These are phyloP conservation scores for Diaporthe vaccinii DNA, from an alignment of 2,329 filamentous ascomycete genomes.

Conservation along the genomic window DNA sequence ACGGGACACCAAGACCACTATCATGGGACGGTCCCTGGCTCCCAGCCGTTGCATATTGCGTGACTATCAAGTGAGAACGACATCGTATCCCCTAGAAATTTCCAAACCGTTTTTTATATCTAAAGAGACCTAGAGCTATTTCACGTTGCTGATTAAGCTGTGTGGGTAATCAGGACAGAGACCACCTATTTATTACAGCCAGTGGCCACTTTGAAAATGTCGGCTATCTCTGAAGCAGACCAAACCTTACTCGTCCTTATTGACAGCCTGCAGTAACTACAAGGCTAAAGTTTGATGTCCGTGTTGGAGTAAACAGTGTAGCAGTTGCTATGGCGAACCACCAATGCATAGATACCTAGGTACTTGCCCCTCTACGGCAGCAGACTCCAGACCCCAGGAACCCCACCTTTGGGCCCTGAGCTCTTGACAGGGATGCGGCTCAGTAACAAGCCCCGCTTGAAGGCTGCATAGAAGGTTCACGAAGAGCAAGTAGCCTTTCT, in stretches of 20 bases:
- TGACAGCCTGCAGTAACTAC: not conserved
- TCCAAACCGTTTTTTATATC: no score
- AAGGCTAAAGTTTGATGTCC: not conserved
- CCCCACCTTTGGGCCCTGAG: conserved; percentile 18
- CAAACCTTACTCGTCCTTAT: no score
- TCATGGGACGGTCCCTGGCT: not conserved
- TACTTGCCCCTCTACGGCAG: not conserved
- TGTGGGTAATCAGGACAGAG: not conserved
- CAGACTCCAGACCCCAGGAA: not conserved
- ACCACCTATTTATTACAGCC: not conserved
- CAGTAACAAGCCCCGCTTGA: conserved; percentile 34
- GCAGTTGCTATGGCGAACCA: not conserved
- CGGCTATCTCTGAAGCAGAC: not conserved
- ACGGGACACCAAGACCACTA: not conserved
- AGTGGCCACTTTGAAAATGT: no score
- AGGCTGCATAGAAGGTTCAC: conserved; percentile 40
- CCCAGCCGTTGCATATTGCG: not conserved
- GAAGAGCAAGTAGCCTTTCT: conserved; percentile 36
- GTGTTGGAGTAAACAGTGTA: not conserved
- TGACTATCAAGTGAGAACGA: no score
- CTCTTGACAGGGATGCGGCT: conserved; percentile 30
- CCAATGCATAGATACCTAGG: not conserved
- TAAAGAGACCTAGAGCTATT: not conserved
- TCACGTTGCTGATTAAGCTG: not conserved
- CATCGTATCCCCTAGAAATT: not conserved